A percentile compares a stretch with the other conserved stretches of the same genome.
These are phyloP conservation scores for Paxillus involutus DNA, from an alignment of 768 basidiomycete genomes.

Conservation along the genomic window DNA sequence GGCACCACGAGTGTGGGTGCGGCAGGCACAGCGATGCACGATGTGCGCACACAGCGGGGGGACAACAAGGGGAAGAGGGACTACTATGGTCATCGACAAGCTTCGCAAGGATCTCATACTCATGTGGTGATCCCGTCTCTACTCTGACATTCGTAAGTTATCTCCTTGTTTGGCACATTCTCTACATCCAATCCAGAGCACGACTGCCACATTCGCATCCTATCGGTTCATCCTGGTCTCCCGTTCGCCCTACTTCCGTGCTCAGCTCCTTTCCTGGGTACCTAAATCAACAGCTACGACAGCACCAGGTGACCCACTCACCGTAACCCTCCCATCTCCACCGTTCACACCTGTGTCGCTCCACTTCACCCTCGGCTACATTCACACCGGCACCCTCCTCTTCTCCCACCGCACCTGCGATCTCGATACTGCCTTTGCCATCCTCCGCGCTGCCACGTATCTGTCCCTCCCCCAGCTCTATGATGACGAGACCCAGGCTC, in stretches of 20 bases:
- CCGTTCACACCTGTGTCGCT: constrained; percentile 94
- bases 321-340: constrained; percentile 78
- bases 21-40: too few relatives aligned
- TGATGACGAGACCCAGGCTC: constrained; percentile 73
- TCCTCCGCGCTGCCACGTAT: too few relatives aligned
- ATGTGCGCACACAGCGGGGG: too few relatives aligned
- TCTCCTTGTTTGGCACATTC: constrained; percentile 72
- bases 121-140: too few relatives aligned
- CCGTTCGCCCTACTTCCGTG: constrained; percentile 84
- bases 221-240: constrained; percentile 95
- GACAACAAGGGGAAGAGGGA: too few relatives aligned
- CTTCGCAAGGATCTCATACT: too few relatives aligned
- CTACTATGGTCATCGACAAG: too few relatives aligned
- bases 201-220: constrained; percentile 84
- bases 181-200: constrained; percentile 63
- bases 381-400: constrained; percentile 91
- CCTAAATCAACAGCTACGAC: constrained; percentile 31
- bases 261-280: constrained; percentile 71
- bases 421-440: constrained; percentile 86
- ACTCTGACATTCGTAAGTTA: constrained; percentile 17
- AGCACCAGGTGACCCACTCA: constrained; percentile 45
- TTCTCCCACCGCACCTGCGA: constrained; percentile 95
- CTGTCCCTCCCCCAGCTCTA: constrained; percentile 69
- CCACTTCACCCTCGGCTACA: constrained; percentile 91
- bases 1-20: too few relatives aligned